Evolutionary conservation across 2,329 filamentous ascomycete species (phyloP).

Genomic region (Chrysoporthe puriensis): DNA sequence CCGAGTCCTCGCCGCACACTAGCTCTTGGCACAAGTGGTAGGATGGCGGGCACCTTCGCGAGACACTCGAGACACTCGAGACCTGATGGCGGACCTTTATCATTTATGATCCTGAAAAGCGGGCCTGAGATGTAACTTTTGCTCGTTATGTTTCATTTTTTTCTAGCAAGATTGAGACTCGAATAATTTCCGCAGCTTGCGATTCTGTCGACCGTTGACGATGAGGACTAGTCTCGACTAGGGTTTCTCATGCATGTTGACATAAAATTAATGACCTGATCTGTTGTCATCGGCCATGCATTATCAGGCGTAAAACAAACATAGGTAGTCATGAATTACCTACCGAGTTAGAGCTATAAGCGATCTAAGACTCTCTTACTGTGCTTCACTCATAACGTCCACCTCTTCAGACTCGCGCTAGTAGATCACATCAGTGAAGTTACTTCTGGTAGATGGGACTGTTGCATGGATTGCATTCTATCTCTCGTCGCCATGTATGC

Average conservation of each 20-base stretch:
- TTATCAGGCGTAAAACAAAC: too few relatives aligned
- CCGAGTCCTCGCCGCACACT: not conserved
- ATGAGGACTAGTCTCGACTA: not conserved
- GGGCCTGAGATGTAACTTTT: too few relatives aligned
- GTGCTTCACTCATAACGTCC: not conserved
- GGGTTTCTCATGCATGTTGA: not conserved
- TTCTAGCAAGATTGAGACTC: not conserved
- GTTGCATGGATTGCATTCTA: not conserved
- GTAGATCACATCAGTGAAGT: too few relatives aligned
- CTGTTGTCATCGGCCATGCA: too few relatives aligned
- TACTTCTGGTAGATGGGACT: not conserved
- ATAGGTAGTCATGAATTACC: too few relatives aligned
- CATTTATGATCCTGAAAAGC: too few relatives aligned
- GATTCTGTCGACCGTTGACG: not conserved
- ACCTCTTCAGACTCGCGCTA: not conserved
- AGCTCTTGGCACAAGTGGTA: not conserved
- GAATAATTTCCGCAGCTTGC: not conserved
- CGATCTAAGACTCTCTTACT: not conserved
- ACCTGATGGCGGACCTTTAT: not conserved
- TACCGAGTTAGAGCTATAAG: conserved; percentile 27
- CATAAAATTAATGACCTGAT: not conserved
- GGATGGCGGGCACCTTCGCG: not conserved
- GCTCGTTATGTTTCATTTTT: too few relatives aligned
- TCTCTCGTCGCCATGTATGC: not conserved
- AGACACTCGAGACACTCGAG: not conserved